Evolutionary conservation across 495 filamentous ascomycete genomes (phyloP), one percentile per base, ranked within the genome.

Genomic region (Bacidia gigantensis): DNA sequence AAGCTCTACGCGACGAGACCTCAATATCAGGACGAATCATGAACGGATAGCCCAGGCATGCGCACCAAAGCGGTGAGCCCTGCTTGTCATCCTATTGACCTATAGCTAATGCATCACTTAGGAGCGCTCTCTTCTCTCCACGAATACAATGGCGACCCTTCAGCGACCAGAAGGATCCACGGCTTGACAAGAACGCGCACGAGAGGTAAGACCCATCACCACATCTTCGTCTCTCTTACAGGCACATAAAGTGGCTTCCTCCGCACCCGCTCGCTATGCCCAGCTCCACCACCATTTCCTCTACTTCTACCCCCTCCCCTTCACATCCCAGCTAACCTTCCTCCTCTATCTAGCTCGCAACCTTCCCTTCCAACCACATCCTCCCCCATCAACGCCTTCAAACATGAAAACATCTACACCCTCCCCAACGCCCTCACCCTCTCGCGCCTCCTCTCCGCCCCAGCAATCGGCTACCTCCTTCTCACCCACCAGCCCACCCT

Each of bases 401-500:
- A 17, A n/a, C 89, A 82, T 60, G 92, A 98, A 67, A 92, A 98
- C 59, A 95, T 98, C 64, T 95, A 94, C 72, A 98, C 84, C 41
- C 58, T 98, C 44, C 92, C 92, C 24, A 98, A 98, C 65, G 69
- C 89, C 54, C 78, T 98, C 54, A 98, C 92, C 25, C 81, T 92
- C 62, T 83, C 87, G 3, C 84, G 92, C 11, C 75, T 98, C 32
- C 54, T 93, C 44, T 82, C 86, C 2, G 85, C 90, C 0, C 92
- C 92, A 0, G 71, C 84, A 44, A 81, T 97, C 46, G 90, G 92
- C 44, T 97, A 95, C 66, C 78, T 93, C 11, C 79, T 98, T 51
- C 71, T 98, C 3, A 76, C 92, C 55, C 80, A 92, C 64, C 74
- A 89, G 39, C 82, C 92, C 64, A 69, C 73, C 40, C 76, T 75